Percentiles rank a stretch among this genome's conserved stretches.
phyloP scores from a whole-genome alignment of 495 filamentous ascomycete genomes.

The Chaetomium cochliodes region DNA sequence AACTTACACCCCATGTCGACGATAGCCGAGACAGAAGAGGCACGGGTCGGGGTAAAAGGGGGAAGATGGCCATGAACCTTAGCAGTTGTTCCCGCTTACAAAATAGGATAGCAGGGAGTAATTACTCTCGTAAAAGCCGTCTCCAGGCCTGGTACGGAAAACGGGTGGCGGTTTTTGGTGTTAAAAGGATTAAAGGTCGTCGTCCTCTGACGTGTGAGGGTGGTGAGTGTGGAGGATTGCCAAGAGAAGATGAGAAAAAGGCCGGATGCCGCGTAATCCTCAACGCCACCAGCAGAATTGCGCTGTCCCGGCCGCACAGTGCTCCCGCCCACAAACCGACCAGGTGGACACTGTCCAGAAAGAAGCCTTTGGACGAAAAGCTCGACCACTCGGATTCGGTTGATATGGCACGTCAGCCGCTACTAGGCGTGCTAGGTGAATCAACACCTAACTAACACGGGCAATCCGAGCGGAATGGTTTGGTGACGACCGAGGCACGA shows the following conservation, averaged over 20 bases:
- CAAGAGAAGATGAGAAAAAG: slow-evolving; percentile 12
- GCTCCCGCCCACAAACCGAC: background rate
- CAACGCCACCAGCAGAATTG: slow-evolving; percentile 9
- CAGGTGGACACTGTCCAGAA: background rate
- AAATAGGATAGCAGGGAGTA: background rate
- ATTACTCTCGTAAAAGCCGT: background rate
- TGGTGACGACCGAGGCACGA: background rate
- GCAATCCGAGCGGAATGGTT: background rate
- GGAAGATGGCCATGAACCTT: background rate
- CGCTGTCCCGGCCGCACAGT: slow-evolving; percentile 16
- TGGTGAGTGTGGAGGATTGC: slow-evolving; percentile 13
- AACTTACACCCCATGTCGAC: background rate
- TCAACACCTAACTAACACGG: background rate
- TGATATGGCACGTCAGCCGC: background rate
- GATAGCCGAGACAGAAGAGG: background rate
- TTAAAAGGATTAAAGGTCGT: background rate
- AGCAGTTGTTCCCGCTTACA: background rate
- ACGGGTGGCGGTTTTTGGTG: slow-evolving; percentile 2
- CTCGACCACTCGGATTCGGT: background rate
- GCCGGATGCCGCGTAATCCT: slow-evolving; percentile 29
- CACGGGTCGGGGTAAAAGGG: background rate
- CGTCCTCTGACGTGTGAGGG: background rate
- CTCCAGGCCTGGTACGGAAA: background rate
- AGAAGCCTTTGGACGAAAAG: background rate
- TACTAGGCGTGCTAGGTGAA: background rate